These are phyloP conservation scores for Gastrolobium villosum DNA, from an alignment of 306 rosid genomes.

Conservation along the genomic window DNA sequence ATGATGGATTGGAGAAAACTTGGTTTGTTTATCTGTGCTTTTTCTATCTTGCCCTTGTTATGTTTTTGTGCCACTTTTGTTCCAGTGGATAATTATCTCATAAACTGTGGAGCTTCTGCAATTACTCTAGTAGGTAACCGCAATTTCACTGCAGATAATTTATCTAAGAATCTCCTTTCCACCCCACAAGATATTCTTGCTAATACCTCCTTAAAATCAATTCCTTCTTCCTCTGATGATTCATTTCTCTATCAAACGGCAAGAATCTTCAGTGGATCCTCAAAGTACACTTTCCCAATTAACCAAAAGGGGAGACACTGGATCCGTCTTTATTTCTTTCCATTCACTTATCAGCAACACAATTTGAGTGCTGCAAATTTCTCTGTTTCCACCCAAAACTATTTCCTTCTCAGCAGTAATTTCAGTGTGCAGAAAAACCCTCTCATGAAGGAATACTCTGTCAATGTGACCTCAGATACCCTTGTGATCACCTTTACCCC, in stretches of 20 bases:
- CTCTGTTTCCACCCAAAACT: constrained; percentile 61
- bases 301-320: constrained; percentile 76
- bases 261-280: constrained; percentile 70
- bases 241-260: constrained; percentile 74
- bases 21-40: constrained; percentile 57
- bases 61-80: constrained; percentile 59
- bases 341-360: constrained; percentile 56
- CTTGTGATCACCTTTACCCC: constrained; percentile 73
- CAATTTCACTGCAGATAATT: constrained; percentile 70
- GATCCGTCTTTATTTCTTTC: constrained; percentile 91
- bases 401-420: constrained; percentile 57
- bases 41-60: constrained; percentile 48
- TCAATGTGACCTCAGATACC: constrained; percentile 58
- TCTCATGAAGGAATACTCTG: constrained; percentile 68
- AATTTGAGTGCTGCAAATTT: constrained; percentile 69
- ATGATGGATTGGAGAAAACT: constrained; percentile 58
- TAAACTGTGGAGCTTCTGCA: constrained; percentile 78
- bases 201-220: constrained; percentile 50
- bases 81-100: constrained; percentile 74
- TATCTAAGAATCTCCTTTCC: constrained; percentile 63
- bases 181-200: constrained; percentile 68
- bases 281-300: constrained; percentile 74
- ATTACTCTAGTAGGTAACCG: constrained; percentile 64
- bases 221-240: constrained; percentile 49
- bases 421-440: constrained; percentile 52